Base-by-base conservation (phyloP, 2,329 filamentous ascomycete genomes). In the Sarocladium brachiariae region DNA sequence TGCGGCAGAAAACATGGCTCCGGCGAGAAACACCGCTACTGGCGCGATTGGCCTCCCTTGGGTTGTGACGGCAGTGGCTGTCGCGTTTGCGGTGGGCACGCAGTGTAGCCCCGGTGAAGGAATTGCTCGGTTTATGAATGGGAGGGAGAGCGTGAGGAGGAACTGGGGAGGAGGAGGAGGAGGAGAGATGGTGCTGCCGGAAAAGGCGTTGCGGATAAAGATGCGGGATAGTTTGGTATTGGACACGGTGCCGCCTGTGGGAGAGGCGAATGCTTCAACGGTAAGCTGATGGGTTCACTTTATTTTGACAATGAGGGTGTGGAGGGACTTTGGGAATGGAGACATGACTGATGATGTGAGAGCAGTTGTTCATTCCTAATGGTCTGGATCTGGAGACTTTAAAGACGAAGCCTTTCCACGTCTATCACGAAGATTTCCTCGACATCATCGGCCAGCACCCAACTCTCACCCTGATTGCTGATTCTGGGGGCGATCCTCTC, bases 391-490 rank as follows among this genome's bases (percentile, higher is more conserved):
- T 63, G 10, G 64, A 68, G 18, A 65, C 63, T 6, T 64, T 75
- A 2, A 51, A 53, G 3, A 65, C 62, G 21, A 71, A 63, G 56
- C 65, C 69, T 11, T 70, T 70, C 56, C 67, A 63, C 51, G 62
- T 78, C 51, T 80, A 77, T 55, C 72, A 79, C 45, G 61, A 70
- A 0, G 73, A 72, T 16, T 81, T 81, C 51, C 65, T 68, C 46
- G 63, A 72, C 23, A 65, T 81, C 7, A 69, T 81, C 18, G 77
- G 77, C 4, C 30, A 58, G 0, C 63, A 72, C 34, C 75, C 77
- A 0, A 72, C 73, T 0, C 58, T 80, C 53, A 76, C 76, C 1
- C 61, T 77, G 13, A 68, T 78, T 7, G 74, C 73, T 1, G 64
- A 69, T 4, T 66, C 71, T 0, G 68, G 64, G 0, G 62, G 59